These are phyloP conservation scores for Mariannaea sp. DNA, from an alignment of 2,329 filamentous ascomycete genomes.

Conservation along the genomic window DNA sequence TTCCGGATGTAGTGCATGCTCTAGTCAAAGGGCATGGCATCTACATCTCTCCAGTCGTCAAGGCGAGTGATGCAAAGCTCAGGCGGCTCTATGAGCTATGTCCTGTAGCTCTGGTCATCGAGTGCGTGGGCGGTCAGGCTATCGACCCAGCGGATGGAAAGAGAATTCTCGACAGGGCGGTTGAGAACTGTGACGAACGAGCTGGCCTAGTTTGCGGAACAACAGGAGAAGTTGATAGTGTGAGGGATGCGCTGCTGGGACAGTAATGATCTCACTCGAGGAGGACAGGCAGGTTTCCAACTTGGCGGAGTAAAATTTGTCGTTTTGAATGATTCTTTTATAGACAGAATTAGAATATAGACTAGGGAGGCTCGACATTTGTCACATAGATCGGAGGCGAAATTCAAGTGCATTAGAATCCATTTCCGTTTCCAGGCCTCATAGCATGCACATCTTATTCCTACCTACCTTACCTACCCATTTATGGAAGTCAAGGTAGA, in stretches of 20 bases:
- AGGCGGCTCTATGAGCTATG: slow-evolving; percentile 62
- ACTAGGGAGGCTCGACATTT: too few relatives aligned
- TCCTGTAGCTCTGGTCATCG: slow-evolving; percentile 63
- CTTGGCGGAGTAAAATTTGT: too few relatives aligned
- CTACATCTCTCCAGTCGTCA: slow-evolving; percentile 62
- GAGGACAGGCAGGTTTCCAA: too few relatives aligned
- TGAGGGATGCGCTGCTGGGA: slow-evolving; percentile 26
- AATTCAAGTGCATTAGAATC: too few relatives aligned
- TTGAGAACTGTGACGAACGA: slow-evolving; percentile 53
- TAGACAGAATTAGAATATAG: not conserved
- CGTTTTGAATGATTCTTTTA: too few relatives aligned
- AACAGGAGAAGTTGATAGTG: slow-evolving; percentile 51
- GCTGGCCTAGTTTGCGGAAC: slow-evolving; percentile 58
- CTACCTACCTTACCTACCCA: too few relatives aligned
- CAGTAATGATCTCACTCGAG: not conserved
- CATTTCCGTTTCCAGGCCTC: too few relatives aligned
- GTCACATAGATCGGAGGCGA: too few relatives aligned
- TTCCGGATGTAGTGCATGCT: slow-evolving; percentile 64
- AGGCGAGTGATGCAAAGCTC: slow-evolving; percentile 58
- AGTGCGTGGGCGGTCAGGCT: slow-evolving; percentile 63
- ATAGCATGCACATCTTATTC: too few relatives aligned
- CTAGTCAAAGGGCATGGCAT: slow-evolving; percentile 66
- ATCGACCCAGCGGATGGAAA: slow-evolving; percentile 53
- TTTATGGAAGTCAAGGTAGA: too few relatives aligned
- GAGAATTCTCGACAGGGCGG: slow-evolving; percentile 46